Base-by-base conservation (phyloP, 148 eudicot genomes). In the Arctostaphylos glauca region DNA sequence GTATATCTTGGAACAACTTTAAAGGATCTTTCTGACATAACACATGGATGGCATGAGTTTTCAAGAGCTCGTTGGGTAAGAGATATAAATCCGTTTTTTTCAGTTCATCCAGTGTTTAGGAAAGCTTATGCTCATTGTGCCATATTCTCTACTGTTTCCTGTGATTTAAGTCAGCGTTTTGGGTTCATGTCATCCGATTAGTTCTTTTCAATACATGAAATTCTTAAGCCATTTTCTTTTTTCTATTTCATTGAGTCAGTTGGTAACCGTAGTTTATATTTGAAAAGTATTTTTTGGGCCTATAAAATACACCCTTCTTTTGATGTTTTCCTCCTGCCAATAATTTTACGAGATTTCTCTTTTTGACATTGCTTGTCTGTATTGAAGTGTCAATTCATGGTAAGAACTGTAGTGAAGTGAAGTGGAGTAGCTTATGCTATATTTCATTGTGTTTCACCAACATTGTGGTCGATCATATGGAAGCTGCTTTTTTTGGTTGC, bases 1-100 rank as follows among this genome's bases (percentile, higher is more conserved):
- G 96, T 94, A 23, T 94, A 94, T 89, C 89, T 83, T 80, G 98
- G 98, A 83, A 94, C 98, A 75, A 94, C 98, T 60, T 84, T 94
- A 52, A 93, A 94, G 87, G 96, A 94, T 84, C 88, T 94, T 83
- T 92, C 98, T 19, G 98, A 94, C 86, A 90, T 94, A 59, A 93
- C 98, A 47, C 92, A 94, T 89, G 98, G 96, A 85, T 93, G 96
- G 96, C 86, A 82, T 80, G 91, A 91, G 80, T 86, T 93, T 38
- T 89, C 98, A 47, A 87, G 88, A 58, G 84, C 96, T 49, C 95
- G 89, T 55, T 93, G 93, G 96, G 98, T 94, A 94, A 87, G 89
- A 81, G 31, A 76, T 54, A 15, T 59, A 62, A 66, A 50, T 44
- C 54, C 84, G 53, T 59, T 7, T 38, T 31, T 16, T 9, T 23